These are phyloP conservation scores for Entomortierella lignicola DNA, from an alignment of 192 early-diverging fungal genomes.

Conservation along the genomic window DNA sequence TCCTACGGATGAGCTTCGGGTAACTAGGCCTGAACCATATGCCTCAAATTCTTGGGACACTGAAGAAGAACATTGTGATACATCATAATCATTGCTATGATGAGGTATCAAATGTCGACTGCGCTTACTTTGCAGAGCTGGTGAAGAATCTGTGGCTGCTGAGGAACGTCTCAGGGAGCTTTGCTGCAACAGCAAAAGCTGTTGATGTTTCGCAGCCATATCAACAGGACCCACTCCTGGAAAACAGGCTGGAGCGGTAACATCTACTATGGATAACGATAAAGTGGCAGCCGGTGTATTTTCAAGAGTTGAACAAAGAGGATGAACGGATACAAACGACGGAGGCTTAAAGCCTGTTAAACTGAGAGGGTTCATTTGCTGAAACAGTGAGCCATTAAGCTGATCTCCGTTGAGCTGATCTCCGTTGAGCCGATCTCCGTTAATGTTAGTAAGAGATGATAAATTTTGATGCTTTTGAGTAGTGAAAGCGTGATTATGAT, in stretches of 20 bases:
- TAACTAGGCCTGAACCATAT: not conserved
- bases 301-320: not conserved
- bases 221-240: conserved; percentile 30
- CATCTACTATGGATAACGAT: not conserved
- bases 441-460: not conserved
- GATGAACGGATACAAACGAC: not conserved
- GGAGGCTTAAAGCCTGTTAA: not conserved
- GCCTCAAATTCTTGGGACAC: not conserved
- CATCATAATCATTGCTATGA: conserved; percentile 10
- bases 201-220: conserved; percentile 22
- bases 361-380: not conserved
- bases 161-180: conserved; percentile 9
- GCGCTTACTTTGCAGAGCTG: not conserved
- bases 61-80: not conserved
- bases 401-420: not conserved
- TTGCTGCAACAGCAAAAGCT: conserved; percentile 30
- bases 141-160: not conserved
- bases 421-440: not conserved
- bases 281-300: not conserved
- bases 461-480: not conserved
- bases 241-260: conserved; percentile 34
- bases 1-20: not conserved
- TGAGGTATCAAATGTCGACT: conserved; percentile 33
- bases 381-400: conserved; percentile 3
- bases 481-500: not conserved